Evolutionary conservation across 805 yeast genomes (phyloP).

Genomic region (Yamadazyma sp.): DNA sequence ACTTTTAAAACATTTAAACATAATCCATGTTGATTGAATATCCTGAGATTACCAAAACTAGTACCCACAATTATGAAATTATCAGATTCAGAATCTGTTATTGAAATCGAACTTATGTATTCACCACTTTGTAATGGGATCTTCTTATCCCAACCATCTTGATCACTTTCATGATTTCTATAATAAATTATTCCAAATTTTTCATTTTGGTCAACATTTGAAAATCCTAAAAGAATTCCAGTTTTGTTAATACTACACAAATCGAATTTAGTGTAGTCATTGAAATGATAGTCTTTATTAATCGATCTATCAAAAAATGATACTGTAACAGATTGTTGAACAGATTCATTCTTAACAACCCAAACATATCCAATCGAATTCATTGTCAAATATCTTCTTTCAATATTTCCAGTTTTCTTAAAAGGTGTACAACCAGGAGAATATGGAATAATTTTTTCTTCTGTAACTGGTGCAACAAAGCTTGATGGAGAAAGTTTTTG

Average conservation of each 20-base stretch:
- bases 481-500: conserved; percentile 14
- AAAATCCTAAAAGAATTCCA: conserved; percentile 59
- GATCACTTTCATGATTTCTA: conserved; percentile 64
- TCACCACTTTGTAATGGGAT: conserved; percentile 55
- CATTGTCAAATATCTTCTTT: conserved; percentile 76
- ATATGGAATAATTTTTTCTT: conserved; percentile 51
- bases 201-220: conserved; percentile 22
- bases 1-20: conserved; percentile 67
- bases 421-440: conserved; percentile 85
- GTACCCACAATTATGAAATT: conserved; percentile 65
- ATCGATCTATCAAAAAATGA: conserved; percentile 77
- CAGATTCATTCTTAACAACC: conserved; percentile 48
- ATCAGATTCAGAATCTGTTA: conserved; percentile 31
- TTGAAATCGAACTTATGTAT: conserved; percentile 62
- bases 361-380: conserved; percentile 80
- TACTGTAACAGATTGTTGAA: conserved; percentile 71
- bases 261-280: conserved; percentile 69
- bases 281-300: conserved; percentile 81
- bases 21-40: conserved; percentile 70
- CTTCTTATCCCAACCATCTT: conserved; percentile 68
- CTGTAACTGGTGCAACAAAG: background rate
- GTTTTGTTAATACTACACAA: conserved; percentile 67
- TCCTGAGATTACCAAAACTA: conserved; percentile 68
- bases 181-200: conserved; percentile 43
- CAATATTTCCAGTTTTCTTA: conserved; percentile 26